Evolutionary conservation across 257 asterid genomes (phyloP), one percentile per base, ranked within the genome.

Genomic region (Cinchona pubescens): DNA sequence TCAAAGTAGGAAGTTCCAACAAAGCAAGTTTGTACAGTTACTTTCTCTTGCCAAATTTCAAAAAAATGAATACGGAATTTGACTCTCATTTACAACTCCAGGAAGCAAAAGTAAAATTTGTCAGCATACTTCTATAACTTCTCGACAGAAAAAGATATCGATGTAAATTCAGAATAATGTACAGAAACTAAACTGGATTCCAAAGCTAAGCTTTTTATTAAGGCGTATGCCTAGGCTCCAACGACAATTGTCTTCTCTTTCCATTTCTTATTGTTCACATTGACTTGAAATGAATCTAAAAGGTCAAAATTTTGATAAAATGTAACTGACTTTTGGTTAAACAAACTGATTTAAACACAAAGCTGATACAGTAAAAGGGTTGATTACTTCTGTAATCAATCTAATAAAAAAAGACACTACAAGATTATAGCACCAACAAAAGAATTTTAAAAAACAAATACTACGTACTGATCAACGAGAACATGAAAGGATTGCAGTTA

Each of bases 401-500:
- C 18, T 10, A 56, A 27, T 15, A 55, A 68, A 0, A 42, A 16
- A 60, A 59, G 71, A 16, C 30, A 25, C 30, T 7, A 5, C 46
- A 29, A 11, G 46, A 30, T 21, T 58, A 6, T 25, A 5, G 27
- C n/a, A 75, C 38, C 42, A 75, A 58, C 21, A 16, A 30, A 55
- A 46, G 25, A 63, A 63, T 71, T 11, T 49, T 56, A 51, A 56
- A 65, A 55, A 25, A 18, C 12, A 63, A 59, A 11, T 59, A 25
- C 27, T 21, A 4, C 5, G 64, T 8, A 61, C 40, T 59, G 30
- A 30, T 23, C 5, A 13, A 21, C 13, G n/a, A 69, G 30, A 64
- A 38, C 3, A 23, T 29, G 15, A 23, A 43, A 78, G 37, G 62
- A 78, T 61, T 64, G 51, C 30, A 79, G 71, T 82, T 71, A 77